Conservation (phyloP, 345 rosid species). For the Acer negundo region DNA sequence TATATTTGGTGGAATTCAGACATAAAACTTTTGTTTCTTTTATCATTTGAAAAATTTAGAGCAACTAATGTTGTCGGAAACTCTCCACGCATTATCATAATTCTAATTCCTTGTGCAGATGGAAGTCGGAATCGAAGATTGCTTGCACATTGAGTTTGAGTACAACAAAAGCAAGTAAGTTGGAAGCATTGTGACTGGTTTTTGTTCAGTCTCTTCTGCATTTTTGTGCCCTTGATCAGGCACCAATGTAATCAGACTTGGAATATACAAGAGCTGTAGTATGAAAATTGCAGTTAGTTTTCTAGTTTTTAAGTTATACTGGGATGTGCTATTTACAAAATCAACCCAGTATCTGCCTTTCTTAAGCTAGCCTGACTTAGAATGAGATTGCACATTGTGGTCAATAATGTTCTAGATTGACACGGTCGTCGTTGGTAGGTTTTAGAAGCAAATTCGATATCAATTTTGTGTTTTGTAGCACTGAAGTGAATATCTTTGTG, state of each 20-base stretch:
- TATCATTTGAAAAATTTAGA: not conserved
- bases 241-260: constrained; percentile 4
- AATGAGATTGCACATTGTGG: not conserved
- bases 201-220: not conserved
- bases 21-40: no score
- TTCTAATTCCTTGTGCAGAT: constrained; percentile 52
- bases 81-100: constrained; percentile 12
- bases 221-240: not conserved
- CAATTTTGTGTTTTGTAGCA: constrained; percentile 11
- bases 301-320: not conserved
- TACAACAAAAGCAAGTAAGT: constrained; percentile 99
- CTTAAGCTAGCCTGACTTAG: constrained; percentile 1
- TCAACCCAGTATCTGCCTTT: constrained; percentile 1
- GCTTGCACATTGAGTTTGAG: constrained; percentile 96
- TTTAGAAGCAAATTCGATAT: not conserved
- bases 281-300: not conserved
- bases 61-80: constrained; percentile 8
- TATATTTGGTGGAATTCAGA: not conserved
- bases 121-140: constrained; percentile 99
- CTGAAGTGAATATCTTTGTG: constrained; percentile 4
- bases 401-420: not conserved
- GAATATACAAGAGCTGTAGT: not conserved
- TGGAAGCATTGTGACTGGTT: not conserved
- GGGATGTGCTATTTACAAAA: not conserved
- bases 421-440: not conserved